Evolutionary conservation across 2,329 filamentous ascomycete species (phyloP).

Genomic region (Tympanopsis confertula): DNA sequence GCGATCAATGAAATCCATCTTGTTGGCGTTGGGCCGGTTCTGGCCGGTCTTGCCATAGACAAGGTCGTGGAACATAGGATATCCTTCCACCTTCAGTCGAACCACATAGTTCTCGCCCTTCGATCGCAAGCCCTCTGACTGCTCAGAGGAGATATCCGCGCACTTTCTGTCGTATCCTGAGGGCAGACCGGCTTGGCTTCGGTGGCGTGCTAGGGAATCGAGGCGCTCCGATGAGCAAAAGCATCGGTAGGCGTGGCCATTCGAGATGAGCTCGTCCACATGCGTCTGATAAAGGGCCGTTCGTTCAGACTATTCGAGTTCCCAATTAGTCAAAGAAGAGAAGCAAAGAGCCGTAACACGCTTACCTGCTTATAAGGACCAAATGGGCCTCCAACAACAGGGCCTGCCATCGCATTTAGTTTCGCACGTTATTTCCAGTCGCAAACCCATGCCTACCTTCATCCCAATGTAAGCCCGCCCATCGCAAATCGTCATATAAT

Average conservation of each 20-base stretch:
- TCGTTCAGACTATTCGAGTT: constrained; percentile 67
- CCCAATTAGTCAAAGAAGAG: neutral
- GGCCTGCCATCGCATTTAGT: constrained; percentile 38
- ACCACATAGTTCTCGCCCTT: constrained; percentile 65
- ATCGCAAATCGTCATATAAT: constrained; percentile 69
- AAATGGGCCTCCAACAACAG: constrained; percentile 66
- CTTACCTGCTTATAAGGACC: constrained; percentile 62
- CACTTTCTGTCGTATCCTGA: constrained; percentile 52
- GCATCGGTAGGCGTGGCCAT: constrained; percentile 76
- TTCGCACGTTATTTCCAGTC: neutral
- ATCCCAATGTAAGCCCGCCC: constrained; percentile 87
- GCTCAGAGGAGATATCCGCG: constrained; percentile 47
- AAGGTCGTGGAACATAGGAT: constrained; percentile 58
- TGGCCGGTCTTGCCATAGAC: constrained; percentile 63
- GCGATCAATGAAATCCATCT: neutral
- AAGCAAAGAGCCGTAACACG: neutral
- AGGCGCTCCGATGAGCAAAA: constrained; percentile 73
- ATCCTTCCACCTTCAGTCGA: constrained; percentile 54
- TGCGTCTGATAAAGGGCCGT: constrained; percentile 62
- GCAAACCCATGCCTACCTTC: constrained; percentile 46
- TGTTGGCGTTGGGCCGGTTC: constrained; percentile 29
- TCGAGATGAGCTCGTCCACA: constrained; percentile 54
- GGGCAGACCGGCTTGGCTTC: constrained; percentile 21
- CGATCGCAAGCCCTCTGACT: constrained; percentile 60
- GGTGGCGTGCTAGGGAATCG: constrained; percentile 46